Percentiles rank a stretch among this genome's conserved stretches.
Conservation (phyloP, 306 rosid species). For the Argentina anserina region DNA sequence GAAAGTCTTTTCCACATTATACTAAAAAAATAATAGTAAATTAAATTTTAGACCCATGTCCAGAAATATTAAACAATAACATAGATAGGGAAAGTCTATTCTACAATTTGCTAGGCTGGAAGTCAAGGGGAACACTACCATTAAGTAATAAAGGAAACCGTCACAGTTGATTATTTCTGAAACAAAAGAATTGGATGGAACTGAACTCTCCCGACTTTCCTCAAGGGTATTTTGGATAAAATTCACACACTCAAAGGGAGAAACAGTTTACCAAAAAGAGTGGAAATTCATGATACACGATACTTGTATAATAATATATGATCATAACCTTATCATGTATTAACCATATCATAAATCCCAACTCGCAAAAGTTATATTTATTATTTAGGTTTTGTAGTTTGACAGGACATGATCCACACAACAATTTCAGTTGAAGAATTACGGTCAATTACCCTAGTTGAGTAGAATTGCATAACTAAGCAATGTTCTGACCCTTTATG, state of each 20-base stretch:
- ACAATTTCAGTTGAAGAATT: neutral
- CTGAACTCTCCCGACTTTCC: neutral
- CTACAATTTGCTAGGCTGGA: neutral
- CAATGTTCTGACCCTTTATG: constrained; percentile 5
- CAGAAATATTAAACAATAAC: neutral
- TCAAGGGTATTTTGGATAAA: neutral
- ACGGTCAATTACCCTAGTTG: neutral
- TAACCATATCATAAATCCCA: neutral
- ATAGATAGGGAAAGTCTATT: neutral
- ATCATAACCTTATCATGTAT: neutral
- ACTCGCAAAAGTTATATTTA: neutral
- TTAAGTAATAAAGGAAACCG: neutral
- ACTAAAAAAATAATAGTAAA: too few species aligned
- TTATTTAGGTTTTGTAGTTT: neutral
- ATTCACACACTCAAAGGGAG: neutral
- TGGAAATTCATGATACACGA: neutral
- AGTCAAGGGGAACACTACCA: neutral
- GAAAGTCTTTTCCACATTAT: too few species aligned
- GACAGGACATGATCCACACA: neutral
- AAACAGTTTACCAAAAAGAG: neutral
- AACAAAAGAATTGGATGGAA: neutral
- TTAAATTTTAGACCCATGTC: neutral
- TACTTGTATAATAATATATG: neutral
- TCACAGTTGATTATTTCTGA: neutral
- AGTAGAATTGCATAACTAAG: neutral